Evolutionary conservation across 176 grass and related monocot genomes (phyloP), one percentile per base, ranked within the genome.

Genomic region (Elymus sibiricus): DNA sequence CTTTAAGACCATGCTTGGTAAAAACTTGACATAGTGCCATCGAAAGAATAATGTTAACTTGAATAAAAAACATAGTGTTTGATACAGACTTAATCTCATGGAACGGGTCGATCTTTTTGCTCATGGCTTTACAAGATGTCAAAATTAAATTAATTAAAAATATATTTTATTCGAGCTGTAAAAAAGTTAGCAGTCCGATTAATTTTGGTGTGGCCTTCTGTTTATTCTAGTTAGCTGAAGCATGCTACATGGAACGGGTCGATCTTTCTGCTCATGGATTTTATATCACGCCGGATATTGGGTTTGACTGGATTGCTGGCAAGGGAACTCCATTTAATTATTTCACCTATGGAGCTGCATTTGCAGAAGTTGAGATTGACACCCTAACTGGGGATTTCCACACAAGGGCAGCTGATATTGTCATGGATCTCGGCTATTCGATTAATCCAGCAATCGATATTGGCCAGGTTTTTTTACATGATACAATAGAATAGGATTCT

Each of bases 351-450:
- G 95, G 95, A 71, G 95, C 90, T n/a, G 93, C 95, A 80, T 97
- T 94, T 94, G 92, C 90, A 27, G 96, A 98, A 93, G 93, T 98
- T 76, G 96, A 98, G 88, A 94, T 98, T 11, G 96, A 98, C 73
- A 93, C 93, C 28, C 77, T 98, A 78, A 98, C 93, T 71, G 96
- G 96, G 74, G 96, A 98, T 95, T 98, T 95, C 62, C 84, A 95
- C 87, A 98, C 93, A 59, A 91, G 83, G 67, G 62, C 70, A 55
- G 88, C 88, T 47, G 93, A 98, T 84, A 83, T 98, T 86, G 86
- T 95, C 66, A 98, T 98, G 93, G 96, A 98, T 87, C 85, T 94
- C 0, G 93, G 96, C 38, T 85, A 85, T 89, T 98, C 96, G 55
- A 89, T 98, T 86, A 95, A 98, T 94, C 96, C 96, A 78, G 93